Conservation (phyloP, 192 early-diverging fungal genomes). For the Cetraspora pellucida region DNA sequence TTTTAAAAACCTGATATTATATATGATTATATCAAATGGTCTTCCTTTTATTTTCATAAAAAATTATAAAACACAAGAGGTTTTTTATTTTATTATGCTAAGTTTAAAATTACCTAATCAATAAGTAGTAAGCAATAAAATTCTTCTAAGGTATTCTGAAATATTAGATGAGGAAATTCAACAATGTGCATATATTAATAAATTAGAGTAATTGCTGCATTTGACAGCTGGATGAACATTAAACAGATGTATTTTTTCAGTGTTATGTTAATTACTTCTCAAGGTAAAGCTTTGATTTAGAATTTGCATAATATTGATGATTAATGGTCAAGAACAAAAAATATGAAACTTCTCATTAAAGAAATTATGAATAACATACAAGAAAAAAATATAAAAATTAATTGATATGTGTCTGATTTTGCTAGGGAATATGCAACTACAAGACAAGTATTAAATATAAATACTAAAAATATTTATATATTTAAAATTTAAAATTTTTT, state of each 20-base stretch:
- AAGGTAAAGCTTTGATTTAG: slow-evolving; percentile 3
- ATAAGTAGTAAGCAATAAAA: neutral
- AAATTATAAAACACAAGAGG: slow-evolving; percentile 12
- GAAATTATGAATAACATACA: neutral
- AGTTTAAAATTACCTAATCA: neutral
- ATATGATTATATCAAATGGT: slow-evolving; percentile 24
- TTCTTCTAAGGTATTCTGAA: neutral
- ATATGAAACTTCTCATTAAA: slow-evolving; percentile 3
- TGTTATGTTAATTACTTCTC: slow-evolving; percentile 14
- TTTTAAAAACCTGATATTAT: slow-evolving; percentile 24
- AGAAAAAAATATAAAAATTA: slow-evolving; percentile 21
- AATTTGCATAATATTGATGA: neutral
- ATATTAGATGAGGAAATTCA: neutral
- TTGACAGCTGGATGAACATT: slow-evolving; percentile 27
- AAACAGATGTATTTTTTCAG: slow-evolving; percentile 13
- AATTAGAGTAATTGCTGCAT: slow-evolving; percentile 8
- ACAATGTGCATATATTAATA: neutral
- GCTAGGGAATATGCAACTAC: slow-evolving; percentile 11
- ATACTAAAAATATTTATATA: no score
- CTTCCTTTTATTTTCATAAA: slow-evolving; percentile 10
- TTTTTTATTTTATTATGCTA: slow-evolving; percentile 17
- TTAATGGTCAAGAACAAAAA: slow-evolving; percentile 10
- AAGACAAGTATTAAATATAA: slow-evolving; percentile 6
- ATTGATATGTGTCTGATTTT: slow-evolving; percentile 18
- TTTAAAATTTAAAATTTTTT: neutral